Percentiles rank a stretch among this genome's conserved stretches.
These are phyloP conservation scores for Cytospora mali DNA, from an alignment of 2,329 filamentous ascomycete species.

Conservation along the genomic window DNA sequence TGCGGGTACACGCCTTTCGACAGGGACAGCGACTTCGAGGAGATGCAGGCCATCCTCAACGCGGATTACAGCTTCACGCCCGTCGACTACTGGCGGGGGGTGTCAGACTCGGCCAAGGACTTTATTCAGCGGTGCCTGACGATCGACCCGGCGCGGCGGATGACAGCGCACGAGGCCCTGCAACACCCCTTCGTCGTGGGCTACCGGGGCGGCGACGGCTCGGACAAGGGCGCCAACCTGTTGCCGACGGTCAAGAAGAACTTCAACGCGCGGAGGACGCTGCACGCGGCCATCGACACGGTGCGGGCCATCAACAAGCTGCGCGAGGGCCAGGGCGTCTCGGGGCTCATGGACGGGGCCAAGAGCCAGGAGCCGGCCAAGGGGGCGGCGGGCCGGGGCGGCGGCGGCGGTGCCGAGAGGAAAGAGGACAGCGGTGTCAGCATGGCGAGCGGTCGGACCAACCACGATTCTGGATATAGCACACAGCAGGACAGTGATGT, in stretches of 20 bases:
- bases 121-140: constrained; percentile 93
- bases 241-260: constrained; percentile 73
- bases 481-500: constrained; percentile 48
- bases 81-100: constrained; percentile 93
- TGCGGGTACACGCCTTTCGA: constrained; percentile 99
- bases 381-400: constrained; percentile 33
- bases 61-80: constrained; percentile 97
- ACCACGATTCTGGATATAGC: constrained; percentile 52
- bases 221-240: constrained; percentile 60
- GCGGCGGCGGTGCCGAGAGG: constrained; percentile 27
- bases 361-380: constrained; percentile 53
- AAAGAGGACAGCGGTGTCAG: constrained; percentile 52
- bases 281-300: constrained; percentile 72
- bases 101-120: constrained; percentile 81
- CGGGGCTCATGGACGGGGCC: constrained; percentile 63
- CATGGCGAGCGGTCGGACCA: constrained; percentile 35
- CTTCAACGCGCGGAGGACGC: constrained; percentile 69
- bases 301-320: constrained; percentile 73
- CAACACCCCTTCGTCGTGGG: constrained; percentile 67
- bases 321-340: constrained; percentile 59
- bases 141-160: constrained; percentile 81
- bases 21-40: constrained; percentile 94
- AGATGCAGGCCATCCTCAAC: constrained; percentile 98
- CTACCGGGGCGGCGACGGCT: constrained; percentile 45
- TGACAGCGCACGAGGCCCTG: constrained; percentile 83